Base-by-base conservation (phyloP, 257 asterid genomes). In the Lycium ferocissimum region DNA sequence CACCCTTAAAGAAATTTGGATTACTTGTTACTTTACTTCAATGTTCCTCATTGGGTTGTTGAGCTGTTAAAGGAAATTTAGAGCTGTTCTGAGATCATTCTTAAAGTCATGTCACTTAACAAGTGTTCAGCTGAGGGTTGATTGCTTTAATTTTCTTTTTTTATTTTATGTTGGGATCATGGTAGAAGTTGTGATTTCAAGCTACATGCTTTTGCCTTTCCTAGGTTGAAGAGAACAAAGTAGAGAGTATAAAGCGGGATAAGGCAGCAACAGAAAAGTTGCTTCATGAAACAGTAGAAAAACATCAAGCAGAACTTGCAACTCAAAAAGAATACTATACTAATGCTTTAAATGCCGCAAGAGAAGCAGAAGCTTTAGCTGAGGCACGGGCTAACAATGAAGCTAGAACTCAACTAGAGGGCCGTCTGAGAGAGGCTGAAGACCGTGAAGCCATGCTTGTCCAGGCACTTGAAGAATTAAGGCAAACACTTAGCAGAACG, bases 301-400 rank as follows among this genome's bases (percentile, higher is more conserved):
- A 91, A 86, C 97, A 97, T 91, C 99, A 97, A 90, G 90, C 92
- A 81, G 99, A 97, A 88, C 94, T 94, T 85, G 90, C 93, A 54
- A 83, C 91, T 84, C 98, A 97, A 88, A 97, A 97, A 87, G 99
- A 95, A 83, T 92, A 93, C 91, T 97, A 93, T 85, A 91, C 98
- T 62, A 90, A 83, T 91, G 99, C 99, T 65, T 89, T 95, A 86
- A 92, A 86, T 85, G 97, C 92, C 17, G 97, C 99, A 75, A 97
- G 93, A 87, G 99, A 97, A 92, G 99, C 99, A 47, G 99, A 92
- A 88, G 90, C 99, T 80, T 92, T 97, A 88, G 99, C 98, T 71
- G 98, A 97, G 89, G 95, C 97, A 79, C 94, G 94, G 22, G 99
- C 93, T 40, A 91, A 94, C 89, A 92, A 90, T 89, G 99, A 97